Percentiles rank a stretch among this genome's conserved stretches.
phyloP scores from a whole-genome alignment of 2,329 filamentous ascomycete species.

The Fusarium circinatum region DNA sequence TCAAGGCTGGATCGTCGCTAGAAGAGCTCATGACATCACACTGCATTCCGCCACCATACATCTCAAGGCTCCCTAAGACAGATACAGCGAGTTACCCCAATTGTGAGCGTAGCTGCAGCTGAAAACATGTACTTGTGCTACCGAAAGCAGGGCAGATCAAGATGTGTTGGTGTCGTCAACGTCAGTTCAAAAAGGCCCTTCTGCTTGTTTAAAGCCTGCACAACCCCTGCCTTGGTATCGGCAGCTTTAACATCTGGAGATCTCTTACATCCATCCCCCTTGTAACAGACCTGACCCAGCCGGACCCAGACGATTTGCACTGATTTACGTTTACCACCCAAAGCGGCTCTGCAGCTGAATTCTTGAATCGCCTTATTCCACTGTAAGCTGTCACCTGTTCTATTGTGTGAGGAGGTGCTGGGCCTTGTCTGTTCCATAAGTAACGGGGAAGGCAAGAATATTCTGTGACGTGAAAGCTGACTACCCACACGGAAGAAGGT shows the following conservation, averaged over 20 bases:
- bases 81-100: conserved; percentile 22
- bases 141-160: conserved; percentile 38
- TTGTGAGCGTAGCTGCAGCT: conserved; percentile 20
- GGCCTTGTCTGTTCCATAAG: neutral
- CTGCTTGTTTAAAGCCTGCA: conserved; percentile 38
- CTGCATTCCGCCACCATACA: conserved; percentile 44
- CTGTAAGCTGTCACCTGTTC: conserved; percentile 23
- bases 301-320: conserved; percentile 28
- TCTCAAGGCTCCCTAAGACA: conserved; percentile 2
- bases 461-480: conserved; percentile 23
- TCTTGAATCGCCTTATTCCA: conserved; percentile 9
- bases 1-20: conserved; percentile 28
- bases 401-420: neutral
- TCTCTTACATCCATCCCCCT: conserved; percentile 26
- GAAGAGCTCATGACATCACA: conserved; percentile 49
- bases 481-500: conserved; percentile 25
- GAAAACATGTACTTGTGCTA: conserved; percentile 16
- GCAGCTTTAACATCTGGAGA: conserved; percentile 6
- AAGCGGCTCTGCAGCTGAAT: conserved; percentile 23
- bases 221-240: conserved; percentile 34
- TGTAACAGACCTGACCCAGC: conserved; percentile 17
- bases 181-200: conserved; percentile 33
- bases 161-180: conserved; percentile 32
- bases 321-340: conserved; percentile 10
- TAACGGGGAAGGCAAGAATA: neutral